Evolutionary conservation across 208 protist genomes (phyloP), one percentile per base, ranked within the genome.

Genomic region (Herpetomonas tarakana): DNA sequence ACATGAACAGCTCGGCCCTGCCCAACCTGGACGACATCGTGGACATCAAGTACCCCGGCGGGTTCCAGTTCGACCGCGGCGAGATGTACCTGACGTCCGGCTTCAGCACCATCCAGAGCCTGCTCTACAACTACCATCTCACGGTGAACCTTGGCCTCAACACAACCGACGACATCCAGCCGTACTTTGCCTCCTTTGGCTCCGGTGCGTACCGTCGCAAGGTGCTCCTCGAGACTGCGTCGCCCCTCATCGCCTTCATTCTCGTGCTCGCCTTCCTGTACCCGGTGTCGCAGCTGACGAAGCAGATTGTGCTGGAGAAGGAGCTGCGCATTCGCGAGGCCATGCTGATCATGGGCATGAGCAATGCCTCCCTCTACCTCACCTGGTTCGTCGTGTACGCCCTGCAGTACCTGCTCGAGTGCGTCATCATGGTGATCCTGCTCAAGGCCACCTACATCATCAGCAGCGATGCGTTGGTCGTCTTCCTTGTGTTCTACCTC

Each of bases 341-440:
- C 18, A 66, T 85, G 62, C 54, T 85, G 19, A 85, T 88, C 50
- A 88, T 88, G 81, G 81, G 81, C 22, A 55, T 88, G 21, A 51
- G 50, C 41, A 59, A 63, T 49, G 38, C 50, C 21, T 45, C 70
- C 4, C 58, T 83, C 31, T 80, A 84, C 63, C 39, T 80, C 29
- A 56, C 62, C 16, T 86, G 74, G 74, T 76, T 78, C 46, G 1
- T 87, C 24, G 27, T 81, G 28, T 69, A 71, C 51, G 52, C 45
- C 16, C 19, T 76, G 29, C 68, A 83, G 51, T 71, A 65, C 56
- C 19, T 65, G 19, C 19, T 80, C 19, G 49, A 61, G 22, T 74
- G 58, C 30, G 19, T 82, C n/a, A 55, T 74, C 19, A 68, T 79
- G 46, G 46, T 74, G 25, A 12, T 81, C 6, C 19, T 83, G 12